Evolutionary conservation across 352 stramenopile genomes (phyloP), one percentile per base, ranked within the genome.

Genomic region (Phytophthora colocasiae): DNA sequence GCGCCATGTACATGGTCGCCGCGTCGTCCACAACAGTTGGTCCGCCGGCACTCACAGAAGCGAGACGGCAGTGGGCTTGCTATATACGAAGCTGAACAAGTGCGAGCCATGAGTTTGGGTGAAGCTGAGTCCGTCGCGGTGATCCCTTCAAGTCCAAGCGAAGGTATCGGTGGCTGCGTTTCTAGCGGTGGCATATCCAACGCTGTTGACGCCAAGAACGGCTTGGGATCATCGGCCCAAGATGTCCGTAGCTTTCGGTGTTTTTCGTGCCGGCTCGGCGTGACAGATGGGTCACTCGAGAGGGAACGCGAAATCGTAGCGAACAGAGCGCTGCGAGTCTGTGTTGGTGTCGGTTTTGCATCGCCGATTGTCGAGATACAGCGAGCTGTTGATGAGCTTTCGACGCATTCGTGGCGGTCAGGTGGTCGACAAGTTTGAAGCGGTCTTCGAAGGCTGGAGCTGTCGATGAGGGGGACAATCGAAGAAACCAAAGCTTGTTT

Each of bases 31-130:
- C 17, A 70, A 53, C 60, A 73, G 61, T 65, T 74, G 60, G 66
- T 74, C 65, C 58, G 40, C 50, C 50, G 19, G 58, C 64, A 68
- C n/a, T 29, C 50, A 43, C 58, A 73, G 59, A 73, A 62, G 40
- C 52, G 65, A 64, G 51, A 49, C 51, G 19, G n/a, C n/a, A 36
- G 41, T 56, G 24, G 38, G 58, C 44, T 51, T 44, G 34, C 17
- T 31, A n/a, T n/a, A n/a, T n/a, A 2, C 36, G 32, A 55, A 47
- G 55, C 45, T 26, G 31, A 31, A 50, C 55, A 11, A 40, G 14
- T 38, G 40, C 62, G 32, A 64, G 54, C 54, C 62, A 63, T 59
- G 54, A 26, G 54, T 46, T 31, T 70, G 26, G 1, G n/a, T 14
- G 8, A 24, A 43, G 43, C 29, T n/a, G 47, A 22, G 38, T 52